Evolutionary conservation across 306 rosid genomes (phyloP).

Genomic region (Cyclanthera cordifolia): DNA sequence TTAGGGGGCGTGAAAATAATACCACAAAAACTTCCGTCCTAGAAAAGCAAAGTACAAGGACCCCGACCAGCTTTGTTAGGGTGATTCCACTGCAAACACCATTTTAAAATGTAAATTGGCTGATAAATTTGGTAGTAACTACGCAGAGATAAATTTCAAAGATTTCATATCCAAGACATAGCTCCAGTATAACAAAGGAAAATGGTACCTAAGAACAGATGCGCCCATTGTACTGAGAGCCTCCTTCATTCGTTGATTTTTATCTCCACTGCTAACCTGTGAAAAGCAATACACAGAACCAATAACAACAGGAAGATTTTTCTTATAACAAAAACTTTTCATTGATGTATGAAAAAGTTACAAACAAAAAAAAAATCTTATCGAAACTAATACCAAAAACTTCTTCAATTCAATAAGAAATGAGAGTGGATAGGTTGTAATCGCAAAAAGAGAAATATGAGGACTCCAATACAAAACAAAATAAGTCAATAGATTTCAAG

Average conservation of each 20-base stretch:
- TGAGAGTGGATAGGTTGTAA: no score
- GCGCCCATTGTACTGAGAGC: slow-evolving; percentile 97
- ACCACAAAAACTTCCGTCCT: slow-evolving; percentile 98
- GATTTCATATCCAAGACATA: slow-evolving; percentile 2
- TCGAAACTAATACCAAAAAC: no score
- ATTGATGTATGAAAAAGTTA: no score
- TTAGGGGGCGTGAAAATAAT: slow-evolving; percentile 19
- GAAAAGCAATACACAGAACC: not conserved
- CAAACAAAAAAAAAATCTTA: no score
- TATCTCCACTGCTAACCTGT: slow-evolving; percentile 81
- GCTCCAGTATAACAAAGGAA: not conserved
- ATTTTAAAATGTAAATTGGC: slow-evolving; percentile 7
- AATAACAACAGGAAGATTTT: not conserved
- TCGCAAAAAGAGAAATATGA: no score
- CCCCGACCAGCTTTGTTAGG: slow-evolving; percentile 88
- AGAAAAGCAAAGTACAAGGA: slow-evolving; percentile 88
- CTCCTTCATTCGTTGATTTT: slow-evolving; percentile 65
- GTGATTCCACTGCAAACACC: slow-evolving; percentile 72
- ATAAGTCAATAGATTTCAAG: no score
- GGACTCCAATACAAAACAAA: no score
- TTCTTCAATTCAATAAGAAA: no score
- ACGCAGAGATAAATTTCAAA: not conserved
- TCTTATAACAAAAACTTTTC: no score
- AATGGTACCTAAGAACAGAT: slow-evolving; percentile 70
- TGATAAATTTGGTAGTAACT: not conserved